Conservation (phyloP, 1,284 basidiomycete genomes). For the Schizophyllum amplum region DNA sequence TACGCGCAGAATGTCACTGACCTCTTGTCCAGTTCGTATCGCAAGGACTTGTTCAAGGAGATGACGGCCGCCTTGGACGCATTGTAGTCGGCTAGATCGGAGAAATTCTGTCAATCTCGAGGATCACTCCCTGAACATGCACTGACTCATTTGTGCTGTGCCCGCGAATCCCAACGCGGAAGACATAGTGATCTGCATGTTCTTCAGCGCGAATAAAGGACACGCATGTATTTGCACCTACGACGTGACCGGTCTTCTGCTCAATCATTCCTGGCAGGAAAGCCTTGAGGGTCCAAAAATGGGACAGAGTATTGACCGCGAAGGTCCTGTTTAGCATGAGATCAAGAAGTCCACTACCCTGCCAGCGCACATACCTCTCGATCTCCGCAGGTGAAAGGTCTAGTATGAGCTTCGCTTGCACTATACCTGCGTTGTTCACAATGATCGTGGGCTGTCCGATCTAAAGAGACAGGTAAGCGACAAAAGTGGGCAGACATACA, state of each 20-base stretch:
- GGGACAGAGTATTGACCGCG: conserved; percentile 79
- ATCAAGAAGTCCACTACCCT: conserved; percentile 2
- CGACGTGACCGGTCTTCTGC: conserved; percentile 76
- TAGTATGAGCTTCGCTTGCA: conserved; percentile 80
- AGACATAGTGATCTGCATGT: conserved; percentile 62
- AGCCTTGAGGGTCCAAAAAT: conserved; percentile 87
- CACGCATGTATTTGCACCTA: conserved; percentile 27
- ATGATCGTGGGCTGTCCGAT: conserved; percentile 85
- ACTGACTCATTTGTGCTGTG: conserved; percentile 74
- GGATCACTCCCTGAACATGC: background rate
- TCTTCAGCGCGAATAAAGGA: conserved; percentile 7
- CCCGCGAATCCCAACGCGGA: conserved; percentile 76
- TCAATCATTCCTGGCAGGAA: conserved; percentile 90
- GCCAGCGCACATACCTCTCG: conserved; percentile 49
- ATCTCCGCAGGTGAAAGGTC: conserved; percentile 76
- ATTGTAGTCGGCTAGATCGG: conserved; percentile 70
- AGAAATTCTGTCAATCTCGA: background rate
- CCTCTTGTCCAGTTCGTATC: conserved; percentile 77
- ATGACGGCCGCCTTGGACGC: conserved; percentile 83
- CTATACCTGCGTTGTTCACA: conserved; percentile 95
- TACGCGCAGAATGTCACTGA: conserved; percentile 18
- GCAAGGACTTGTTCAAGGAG: conserved; percentile 70
- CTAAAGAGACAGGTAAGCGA: conserved; percentile 28
- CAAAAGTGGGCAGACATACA: background rate
- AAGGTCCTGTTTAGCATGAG: conserved; percentile 59